Base-by-base conservation (phyloP, 2,329 filamentous ascomycete genomes). In the Sclerotinia glacialis region DNA sequence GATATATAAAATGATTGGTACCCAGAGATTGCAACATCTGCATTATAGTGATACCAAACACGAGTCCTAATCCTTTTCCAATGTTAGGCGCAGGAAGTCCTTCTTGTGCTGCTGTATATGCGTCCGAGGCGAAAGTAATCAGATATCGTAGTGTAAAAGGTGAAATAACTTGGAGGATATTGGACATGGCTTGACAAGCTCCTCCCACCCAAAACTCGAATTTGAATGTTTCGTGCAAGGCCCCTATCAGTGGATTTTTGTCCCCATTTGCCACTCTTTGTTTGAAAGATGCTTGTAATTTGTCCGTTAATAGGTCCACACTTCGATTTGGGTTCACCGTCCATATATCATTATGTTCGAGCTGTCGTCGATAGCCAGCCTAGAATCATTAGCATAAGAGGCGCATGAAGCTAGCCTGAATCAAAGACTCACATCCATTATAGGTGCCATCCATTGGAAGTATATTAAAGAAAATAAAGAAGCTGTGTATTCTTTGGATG, bases 1-100 rank as follows among this genome's bases (percentile, higher is more conserved):
- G 87, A 74, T 94, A 98, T 74, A 98, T 89, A 79, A 96, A 97
- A 75, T 98, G 94, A 74, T 93, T 96, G 2, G 88, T 92, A 34
- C 87, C 86, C 70, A 96, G 75, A 76, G 90, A 94, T 78, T 96
- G 92, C 14, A 89, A 75, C 26, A 93, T 83, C 77, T 97, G 93
- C 92, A 98, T 95, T 52, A 83, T 77, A 0, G 91, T 93, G 66
- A 98, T 89, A 11, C 91, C 94, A 66, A 98, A 77, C 1, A 93
- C 93, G 42, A 97, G 81, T 0, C 93, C 94, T 66, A 98, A 81
- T 28, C 94, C 95, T 55, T 83, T 82, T 3, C 88, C 88, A 60
- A 98, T 87, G 63, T 85, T 76, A 0, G 95, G 94, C 0, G 83
- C 80, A 0, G 87, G 82, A 0, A 74, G 70, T 9, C 79, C 80